Evolutionary conservation across 352 stramenopile genomes (phyloP).

Genomic region (Globisporangium apiculatum): DNA sequence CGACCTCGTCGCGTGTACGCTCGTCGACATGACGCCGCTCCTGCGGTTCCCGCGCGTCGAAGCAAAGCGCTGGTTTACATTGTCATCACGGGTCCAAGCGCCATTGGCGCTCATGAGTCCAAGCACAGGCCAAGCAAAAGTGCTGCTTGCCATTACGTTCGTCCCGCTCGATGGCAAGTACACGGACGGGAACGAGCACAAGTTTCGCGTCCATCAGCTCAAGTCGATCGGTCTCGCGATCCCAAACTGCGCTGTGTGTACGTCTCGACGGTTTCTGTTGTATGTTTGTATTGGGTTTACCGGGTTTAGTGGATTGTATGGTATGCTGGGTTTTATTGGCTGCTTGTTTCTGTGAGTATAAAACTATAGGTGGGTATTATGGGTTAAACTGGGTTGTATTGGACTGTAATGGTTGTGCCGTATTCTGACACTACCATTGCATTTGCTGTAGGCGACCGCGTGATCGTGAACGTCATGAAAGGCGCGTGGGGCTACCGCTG

Average conservation of each 20-base stretch:
- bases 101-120: conserved; percentile 33
- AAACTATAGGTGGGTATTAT: no score
- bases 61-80: conserved; percentile 73
- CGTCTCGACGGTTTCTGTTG: conserved; percentile 5
- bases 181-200: conserved; percentile 60
- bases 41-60: conserved; percentile 66
- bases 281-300: no score
- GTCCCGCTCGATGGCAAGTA: conserved; percentile 55
- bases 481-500: conserved; percentile 78
- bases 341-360: no score
- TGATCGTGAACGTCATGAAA: conserved; percentile 82
- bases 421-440: neutral
- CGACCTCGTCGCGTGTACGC: conserved; percentile 66
- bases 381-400: no score
- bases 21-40: conserved; percentile 79
- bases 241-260: conserved; percentile 70
- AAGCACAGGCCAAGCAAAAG: conserved; percentile 44
- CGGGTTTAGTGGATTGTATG: no score
- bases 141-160: conserved; percentile 77
- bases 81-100: conserved; percentile 48
- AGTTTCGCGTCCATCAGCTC: conserved; percentile 82
- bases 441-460: conserved; percentile 42
- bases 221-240: conserved; percentile 83
- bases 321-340: no score
- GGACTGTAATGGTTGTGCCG: no score